Base-by-base conservation (phyloP, 2,329 filamentous ascomycete species). In the Aspergillus sp. region DNA sequence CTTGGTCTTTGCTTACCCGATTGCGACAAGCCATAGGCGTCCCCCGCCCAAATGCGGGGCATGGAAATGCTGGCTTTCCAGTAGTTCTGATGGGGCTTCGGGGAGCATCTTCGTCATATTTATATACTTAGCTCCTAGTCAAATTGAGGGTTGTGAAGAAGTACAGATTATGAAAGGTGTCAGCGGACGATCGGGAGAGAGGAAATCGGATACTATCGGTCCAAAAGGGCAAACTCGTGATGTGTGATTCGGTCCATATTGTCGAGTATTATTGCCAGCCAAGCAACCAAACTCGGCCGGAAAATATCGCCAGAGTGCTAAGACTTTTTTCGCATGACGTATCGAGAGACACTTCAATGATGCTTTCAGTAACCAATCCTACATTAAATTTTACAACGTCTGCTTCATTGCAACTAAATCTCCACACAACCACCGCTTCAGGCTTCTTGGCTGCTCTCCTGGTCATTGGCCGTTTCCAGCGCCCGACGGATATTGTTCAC, bases 401-500 rank as follows among this genome's bases (percentile, higher is more conserved):
- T 17, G 13, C 34, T 41, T 41, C 34, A 3, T 41, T 41, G 8
- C 0, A 41, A 41, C 11, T 15, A 41, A 41, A 41, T 15, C 34
- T 41, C 34, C 5, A 41, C 34, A 41, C 34, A 41, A 41, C 34
- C 34, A 41, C 34, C 34, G 15, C 2, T 15, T 15, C 9, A 41
- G 34, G 13, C 34, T 41, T 41, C 34, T 11, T 15, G 34, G 4
- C 34, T 15, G 11, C 34, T 13, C 13, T 41, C 34, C 11, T 15
- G 11, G 34, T 41, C 34, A 41, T 3, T 41, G 34, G 34, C 34
- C 34, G 34, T 41, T 41, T 41, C 34, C 11, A 41, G 34, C 11
- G 55, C 59, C 15, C 62, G 54, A 52, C 60, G 60, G 51, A 64
- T 64, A 31, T 43, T 49, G 38, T 64, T 59, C 41, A 54, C 62